Evolutionary conservation across 306 rosid species (phyloP), one percentile per base, ranked within the genome.

Genomic region (Vachellia pachyceras): DNA sequence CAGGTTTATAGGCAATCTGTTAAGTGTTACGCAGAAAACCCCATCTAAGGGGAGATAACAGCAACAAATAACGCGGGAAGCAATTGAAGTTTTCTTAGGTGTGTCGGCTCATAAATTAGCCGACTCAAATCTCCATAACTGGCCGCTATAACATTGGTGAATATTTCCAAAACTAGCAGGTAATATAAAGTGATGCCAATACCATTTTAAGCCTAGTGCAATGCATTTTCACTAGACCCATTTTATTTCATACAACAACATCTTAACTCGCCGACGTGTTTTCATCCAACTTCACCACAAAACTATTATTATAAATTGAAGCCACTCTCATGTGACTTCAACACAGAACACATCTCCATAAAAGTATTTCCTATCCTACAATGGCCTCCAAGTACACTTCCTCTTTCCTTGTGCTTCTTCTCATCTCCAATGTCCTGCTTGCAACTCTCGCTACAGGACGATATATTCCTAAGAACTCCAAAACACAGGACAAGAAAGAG

Each of bases 201-300:
- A 44, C 17, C 76, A 74, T 40, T 42, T n/a, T 6, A 23, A 36
- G 57, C 37, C 5, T 11, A 78, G 20, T 73, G 64, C 52, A 52
- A 77, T 73, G 54, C 65, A 72, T 7, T 83, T 83, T 80, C 75
- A 83, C 81, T 14, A 66, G 45, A 29, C 9, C 50, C 58, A 6
- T 7, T 55, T 11, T 7, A 75, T 75, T n/a, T 18, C 42, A 5
- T 22, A 13, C 12, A 10, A 41, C 49, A n/a, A n/a, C n/a, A 44
- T 29, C 83, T 86, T 92, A 77, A 92, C 79, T 90, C 90, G 78
- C 95, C 90, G 92, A 82, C 80, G 57, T 84, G 77, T 42, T 84
- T 29, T 81, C 85, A 86, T 90, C 93, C 57, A 60, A 82, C 85
- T 67, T 44, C 45, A n/a, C 55, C 44, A 9, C 42, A 55, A 69